A percentile compares a stretch with the other conserved stretches of the same genome.
Evolutionary conservation across 441 rosid genomes (phyloP).

Genomic region (Bruguiera hainesii): DNA sequence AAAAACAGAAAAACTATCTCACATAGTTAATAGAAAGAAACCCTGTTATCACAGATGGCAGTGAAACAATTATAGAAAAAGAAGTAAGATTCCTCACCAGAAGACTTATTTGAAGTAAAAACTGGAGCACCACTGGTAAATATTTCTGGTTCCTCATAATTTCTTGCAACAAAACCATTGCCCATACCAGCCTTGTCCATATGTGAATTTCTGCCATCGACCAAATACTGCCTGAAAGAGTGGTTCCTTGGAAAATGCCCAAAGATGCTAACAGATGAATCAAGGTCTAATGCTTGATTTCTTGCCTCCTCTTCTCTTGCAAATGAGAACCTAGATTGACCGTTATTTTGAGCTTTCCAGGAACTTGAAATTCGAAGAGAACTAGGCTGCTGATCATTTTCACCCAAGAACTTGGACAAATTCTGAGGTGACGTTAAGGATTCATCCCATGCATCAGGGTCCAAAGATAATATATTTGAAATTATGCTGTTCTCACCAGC

Average conservation of each 20-base stretch:
- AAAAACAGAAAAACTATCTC: no score
- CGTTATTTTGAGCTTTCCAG: constrained; percentile 54
- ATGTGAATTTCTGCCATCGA: constrained; percentile 43
- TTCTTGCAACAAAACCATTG: constrained; percentile 53
- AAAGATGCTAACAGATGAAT: constrained; percentile 31
- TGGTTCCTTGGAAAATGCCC: constrained; percentile 42
- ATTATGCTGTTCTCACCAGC: constrained; percentile 69
- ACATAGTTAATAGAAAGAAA: no score
- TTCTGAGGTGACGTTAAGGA: constrained; percentile 61
- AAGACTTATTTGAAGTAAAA: constrained; percentile 48
- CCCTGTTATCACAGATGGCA: no score
- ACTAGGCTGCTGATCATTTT: constrained; percentile 47
- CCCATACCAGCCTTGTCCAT: constrained; percentile 35
- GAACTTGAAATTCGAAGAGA: constrained; percentile 46
- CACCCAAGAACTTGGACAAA: constrained; percentile 59
- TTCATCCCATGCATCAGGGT: constrained; percentile 85
- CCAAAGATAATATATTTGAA: constrained; percentile 75
- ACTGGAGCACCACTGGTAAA: constrained; percentile 33
- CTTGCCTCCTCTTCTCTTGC: constrained; percentile 72
- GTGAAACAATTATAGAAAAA: no score
- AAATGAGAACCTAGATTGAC: constrained; percentile 93
- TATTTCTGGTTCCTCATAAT: constrained; percentile 46
- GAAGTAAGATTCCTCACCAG: constrained; percentile 41
- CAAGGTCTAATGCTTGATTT: constrained; percentile 39
- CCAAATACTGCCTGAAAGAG: constrained; percentile 38